Base-by-base conservation (phyloP, 164 flowering plant genomes). In the Macadamia tetraphylla region DNA sequence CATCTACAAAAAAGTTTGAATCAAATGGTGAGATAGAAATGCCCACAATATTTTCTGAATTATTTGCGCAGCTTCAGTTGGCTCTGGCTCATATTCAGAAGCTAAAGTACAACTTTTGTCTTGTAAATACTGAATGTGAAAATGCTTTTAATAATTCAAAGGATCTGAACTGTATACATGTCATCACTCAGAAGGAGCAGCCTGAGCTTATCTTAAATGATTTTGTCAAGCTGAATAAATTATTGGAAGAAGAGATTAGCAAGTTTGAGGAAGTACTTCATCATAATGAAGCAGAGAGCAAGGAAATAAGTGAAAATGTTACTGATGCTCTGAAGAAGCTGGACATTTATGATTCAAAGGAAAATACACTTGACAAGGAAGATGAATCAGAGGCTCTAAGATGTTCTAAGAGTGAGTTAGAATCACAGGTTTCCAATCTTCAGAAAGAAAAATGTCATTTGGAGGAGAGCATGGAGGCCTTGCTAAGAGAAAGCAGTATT, bases 371-470 rank as follows among this genome's bases (percentile, higher is more conserved):
- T 23, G 23, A 23, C 23, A 82, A 81, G 73, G 85, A 83, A 64
- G 84, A 83, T 66, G 89, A 84, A 69, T 79, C 56, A 53, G 72
- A 58, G 31, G 58, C 30, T 30, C 76, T 86, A 44, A 67, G 75
- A 43, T 62, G 68, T 67, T 67, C 60, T 35, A 67, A 73, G 17
- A 64, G 40, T 6, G 82, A 83, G 58, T 69, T 86, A 17, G 82
- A 84, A 73, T 67, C 70, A 59, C 73, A 74, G 75, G 70, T 83
- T 51, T 75, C 77, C 48, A 70, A 70, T 76, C 82, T 87, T 58
- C 74, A 69, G 62, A 70, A 73, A 59, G 86, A 87, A 75, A 91
- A 84, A 23, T 43, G 1, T 6, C 73, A 72, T 60, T 60, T 87
- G 53, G 80, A 84, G 65, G 83, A 84, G 66, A 78, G 74, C 17